Conservation (phyloP, 1,284 basidiomycete genomes). For the Heterobasidion occidentale region DNA sequence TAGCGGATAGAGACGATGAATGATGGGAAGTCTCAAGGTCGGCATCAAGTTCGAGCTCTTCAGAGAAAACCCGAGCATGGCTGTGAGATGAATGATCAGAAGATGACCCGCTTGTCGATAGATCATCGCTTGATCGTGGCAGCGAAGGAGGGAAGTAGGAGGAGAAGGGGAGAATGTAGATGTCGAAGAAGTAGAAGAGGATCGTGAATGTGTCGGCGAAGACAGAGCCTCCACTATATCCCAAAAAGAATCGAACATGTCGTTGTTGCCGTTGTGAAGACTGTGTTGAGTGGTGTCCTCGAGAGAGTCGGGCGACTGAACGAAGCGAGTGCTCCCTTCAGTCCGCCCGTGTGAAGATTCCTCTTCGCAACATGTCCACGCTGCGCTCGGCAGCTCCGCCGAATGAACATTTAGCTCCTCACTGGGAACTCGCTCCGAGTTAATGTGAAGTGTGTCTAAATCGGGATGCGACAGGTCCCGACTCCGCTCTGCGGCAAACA, state of each 20-base stretch:
- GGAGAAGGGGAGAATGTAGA: conserved; percentile 6
- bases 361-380: background rate
- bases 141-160: conserved; percentile 3
- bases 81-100: background rate
- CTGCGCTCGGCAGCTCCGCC: background rate
- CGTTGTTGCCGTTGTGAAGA: background rate
- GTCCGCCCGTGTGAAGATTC: conserved; percentile 1
- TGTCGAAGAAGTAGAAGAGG: conserved; percentile 8
- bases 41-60: background rate
- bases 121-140: conserved; percentile 6
- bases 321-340: conserved; percentile 2
- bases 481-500: background rate
- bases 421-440: background rate
- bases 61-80: background rate
- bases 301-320: conserved; percentile 5
- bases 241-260: conserved; percentile 10
- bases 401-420: conserved; percentile 2
- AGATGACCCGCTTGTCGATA: background rate
- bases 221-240: conserved; percentile 7
- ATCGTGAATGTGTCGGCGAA: conserved; percentile 6
- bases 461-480: background rate
- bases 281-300: conserved; percentile 3
- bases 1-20: background rate
- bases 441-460: background rate
- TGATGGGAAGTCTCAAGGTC: background rate